These are phyloP conservation scores for Aureobasidium pullulans DNA, from an alignment of 2,329 filamentous ascomycete species.

Conservation along the genomic window DNA sequence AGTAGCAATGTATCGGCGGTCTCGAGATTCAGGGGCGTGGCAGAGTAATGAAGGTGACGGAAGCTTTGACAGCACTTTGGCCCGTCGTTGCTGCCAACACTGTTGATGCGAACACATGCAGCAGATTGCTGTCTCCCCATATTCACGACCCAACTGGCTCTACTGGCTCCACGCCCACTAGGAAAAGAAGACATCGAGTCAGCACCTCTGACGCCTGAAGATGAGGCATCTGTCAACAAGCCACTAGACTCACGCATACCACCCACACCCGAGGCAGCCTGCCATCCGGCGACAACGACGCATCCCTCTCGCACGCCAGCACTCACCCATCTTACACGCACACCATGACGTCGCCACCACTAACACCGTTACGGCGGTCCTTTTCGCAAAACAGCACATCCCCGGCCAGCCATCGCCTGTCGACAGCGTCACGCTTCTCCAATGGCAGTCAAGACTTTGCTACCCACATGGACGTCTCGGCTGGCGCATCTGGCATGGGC, in stretches of 20 bases:
- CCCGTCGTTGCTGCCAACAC: slow-evolving; percentile 1
- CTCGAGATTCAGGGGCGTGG: neutral
- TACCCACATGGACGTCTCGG: slow-evolving; percentile 27
- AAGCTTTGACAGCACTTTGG: slow-evolving; percentile 7
- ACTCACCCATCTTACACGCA: neutral
- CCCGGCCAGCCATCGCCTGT: slow-evolving; percentile 30
- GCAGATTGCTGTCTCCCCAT: neutral
- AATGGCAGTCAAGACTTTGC: slow-evolving; percentile 30
- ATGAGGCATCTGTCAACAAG: slow-evolving; percentile 1
- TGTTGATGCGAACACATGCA: neutral
- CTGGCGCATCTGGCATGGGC: slow-evolving; percentile 54
- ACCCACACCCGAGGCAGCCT: neutral
- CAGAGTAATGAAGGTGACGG: neutral
- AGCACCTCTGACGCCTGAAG: neutral
- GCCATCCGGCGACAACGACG: neutral
- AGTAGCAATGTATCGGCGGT: neutral
- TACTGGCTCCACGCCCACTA: neutral
- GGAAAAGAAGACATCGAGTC: neutral
- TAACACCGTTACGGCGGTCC: slow-evolving; percentile 35
- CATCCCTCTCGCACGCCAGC: neutral
- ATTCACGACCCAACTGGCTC: neutral
- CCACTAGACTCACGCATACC: neutral
- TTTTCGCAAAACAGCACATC: slow-evolving; percentile 39
- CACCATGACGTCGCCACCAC: slow-evolving; percentile 33
- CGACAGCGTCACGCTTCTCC: slow-evolving; percentile 26